These are phyloP conservation scores for Fusarium sp. DNA, from an alignment of 2,329 filamentous ascomycete species.

Conservation along the genomic window DNA sequence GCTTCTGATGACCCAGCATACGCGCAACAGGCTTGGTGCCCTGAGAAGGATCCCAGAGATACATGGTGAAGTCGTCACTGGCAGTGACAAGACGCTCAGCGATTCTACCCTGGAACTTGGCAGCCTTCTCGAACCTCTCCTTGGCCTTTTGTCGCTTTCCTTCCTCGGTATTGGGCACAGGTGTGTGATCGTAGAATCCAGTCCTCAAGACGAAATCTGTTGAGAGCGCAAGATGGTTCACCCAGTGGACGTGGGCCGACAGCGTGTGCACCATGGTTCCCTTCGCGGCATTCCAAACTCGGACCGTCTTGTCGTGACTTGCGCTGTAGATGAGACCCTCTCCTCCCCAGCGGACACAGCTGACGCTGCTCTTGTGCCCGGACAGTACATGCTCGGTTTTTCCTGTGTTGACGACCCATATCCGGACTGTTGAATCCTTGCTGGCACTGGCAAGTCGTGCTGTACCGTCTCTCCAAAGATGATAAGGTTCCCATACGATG, in stretches of 20 bases:
- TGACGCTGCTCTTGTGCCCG: constrained; percentile 90
- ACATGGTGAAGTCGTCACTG: constrained; percentile 96
- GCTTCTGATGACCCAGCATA: constrained; percentile 94
- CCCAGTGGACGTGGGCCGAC: constrained; percentile 88
- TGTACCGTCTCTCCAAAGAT: constrained; percentile 80
- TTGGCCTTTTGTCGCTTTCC: constrained; percentile 81
- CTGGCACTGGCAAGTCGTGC: constrained; percentile 87
- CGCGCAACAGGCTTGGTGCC: constrained; percentile 88
- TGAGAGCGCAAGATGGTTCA: constrained; percentile 94
- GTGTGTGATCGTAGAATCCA: constrained; percentile 85
- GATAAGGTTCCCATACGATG: constrained; percentile 93
- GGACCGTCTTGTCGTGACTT: constrained; percentile 92
- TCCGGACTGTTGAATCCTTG: constrained; percentile 88
- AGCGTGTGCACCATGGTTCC: constrained; percentile 86
- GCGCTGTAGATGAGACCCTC: constrained; percentile 84
- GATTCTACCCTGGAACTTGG: constrained; percentile 79
- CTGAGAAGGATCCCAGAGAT: constrained; percentile 87
- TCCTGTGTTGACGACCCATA: constrained; percentile 87
- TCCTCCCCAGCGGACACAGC: constrained; percentile 96
- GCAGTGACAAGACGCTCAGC: constrained; percentile 90
- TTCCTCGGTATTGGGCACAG: constrained; percentile 75
- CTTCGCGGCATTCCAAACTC: constrained; percentile 86
- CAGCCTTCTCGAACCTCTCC: constrained; percentile 87
- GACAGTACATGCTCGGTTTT: constrained; percentile 85
- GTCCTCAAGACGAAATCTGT: constrained; percentile 92